phyloP scores from a whole-genome alignment of 2,329 filamentous ascomycete species.

The Dendryphion nanum region DNA sequence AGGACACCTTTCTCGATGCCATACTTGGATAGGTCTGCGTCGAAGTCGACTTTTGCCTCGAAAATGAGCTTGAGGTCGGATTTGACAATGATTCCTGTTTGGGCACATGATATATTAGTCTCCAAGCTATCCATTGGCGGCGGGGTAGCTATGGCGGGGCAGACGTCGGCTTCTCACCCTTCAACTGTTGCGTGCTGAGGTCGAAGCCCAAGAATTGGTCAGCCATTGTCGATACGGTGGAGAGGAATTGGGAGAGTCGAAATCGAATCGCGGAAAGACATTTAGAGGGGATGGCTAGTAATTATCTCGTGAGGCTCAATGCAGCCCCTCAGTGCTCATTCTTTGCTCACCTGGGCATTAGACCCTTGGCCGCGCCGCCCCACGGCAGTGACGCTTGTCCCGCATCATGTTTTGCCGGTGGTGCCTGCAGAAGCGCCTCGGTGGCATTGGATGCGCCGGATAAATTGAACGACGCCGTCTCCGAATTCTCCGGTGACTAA shows the following conservation, averaged over 20 bases:
- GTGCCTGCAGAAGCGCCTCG: too few relatives aligned
- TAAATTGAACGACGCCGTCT: too few relatives aligned
- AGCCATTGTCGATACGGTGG: conserved; percentile 27
- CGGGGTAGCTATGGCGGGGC: conserved; percentile 26
- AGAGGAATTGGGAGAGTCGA: not conserved
- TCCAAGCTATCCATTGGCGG: conserved; percentile 11
- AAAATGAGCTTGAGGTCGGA: conserved; percentile 77
- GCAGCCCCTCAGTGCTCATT: too few relatives aligned
- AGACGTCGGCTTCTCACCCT: conserved; percentile 57
- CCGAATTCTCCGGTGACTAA: too few relatives aligned
- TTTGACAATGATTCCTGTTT: conserved; percentile 73
- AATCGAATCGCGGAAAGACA: too few relatives aligned
- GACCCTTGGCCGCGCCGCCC: too few relatives aligned
- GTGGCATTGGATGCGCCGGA: too few relatives aligned
- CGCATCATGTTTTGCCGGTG: too few relatives aligned
- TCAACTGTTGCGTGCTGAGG: conserved; percentile 93
- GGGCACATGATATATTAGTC: conserved; percentile 14
- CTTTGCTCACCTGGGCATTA: too few relatives aligned
- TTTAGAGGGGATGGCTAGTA: too few relatives aligned
- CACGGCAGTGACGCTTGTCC: too few relatives aligned
- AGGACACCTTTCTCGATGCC: conserved; percentile 84
- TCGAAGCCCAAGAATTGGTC: conserved; percentile 86
- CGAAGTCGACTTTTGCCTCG: conserved; percentile 93
- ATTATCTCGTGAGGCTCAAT: too few relatives aligned
- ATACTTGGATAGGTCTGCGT: conserved; percentile 71